Conservation (phyloP, 2,329 filamentous ascomycete genomes). For the Metarhizium guizhouense region DNA sequence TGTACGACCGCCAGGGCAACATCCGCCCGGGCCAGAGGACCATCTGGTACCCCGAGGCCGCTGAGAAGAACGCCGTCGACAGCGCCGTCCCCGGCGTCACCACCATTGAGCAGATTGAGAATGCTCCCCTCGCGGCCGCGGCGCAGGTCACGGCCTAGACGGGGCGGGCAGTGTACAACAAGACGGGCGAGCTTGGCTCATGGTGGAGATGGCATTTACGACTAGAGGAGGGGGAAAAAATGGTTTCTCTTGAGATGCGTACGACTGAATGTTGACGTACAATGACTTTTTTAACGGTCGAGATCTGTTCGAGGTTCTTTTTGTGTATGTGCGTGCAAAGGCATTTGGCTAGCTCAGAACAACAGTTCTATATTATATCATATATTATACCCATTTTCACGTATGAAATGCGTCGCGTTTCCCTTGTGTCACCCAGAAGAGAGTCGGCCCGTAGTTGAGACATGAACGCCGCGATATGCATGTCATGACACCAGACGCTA, state of each 20-base stretch:
- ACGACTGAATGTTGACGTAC: not conserved
- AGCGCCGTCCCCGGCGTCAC: not conserved
- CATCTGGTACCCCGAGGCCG: slow-evolving; percentile 2
- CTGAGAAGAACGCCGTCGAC: not conserved
- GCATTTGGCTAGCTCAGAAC: no score
- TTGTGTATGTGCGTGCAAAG: no score
- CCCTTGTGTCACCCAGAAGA: no score
- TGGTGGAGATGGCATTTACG: not conserved
- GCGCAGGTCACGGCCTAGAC: not conserved
- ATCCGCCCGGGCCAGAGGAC: slow-evolving; percentile 3
- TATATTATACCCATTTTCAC: no score
- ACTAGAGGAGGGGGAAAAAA: not conserved
- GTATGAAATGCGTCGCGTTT: no score
- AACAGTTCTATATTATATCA: no score
- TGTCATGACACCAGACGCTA: no score
- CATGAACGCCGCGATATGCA: no score
- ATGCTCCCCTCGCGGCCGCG: not conserved
- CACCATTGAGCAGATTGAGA: not conserved
- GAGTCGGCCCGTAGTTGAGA: no score
- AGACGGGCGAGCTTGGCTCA: not conserved
- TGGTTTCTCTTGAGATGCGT: not conserved
- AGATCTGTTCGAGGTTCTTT: not conserved
- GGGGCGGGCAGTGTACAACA: not conserved
- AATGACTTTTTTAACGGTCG: not conserved
- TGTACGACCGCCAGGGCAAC: slow-evolving; percentile 46